Evolutionary conservation across 2,329 filamentous ascomycete genomes (phyloP).

Genomic region (Talaromyces sp.): DNA sequence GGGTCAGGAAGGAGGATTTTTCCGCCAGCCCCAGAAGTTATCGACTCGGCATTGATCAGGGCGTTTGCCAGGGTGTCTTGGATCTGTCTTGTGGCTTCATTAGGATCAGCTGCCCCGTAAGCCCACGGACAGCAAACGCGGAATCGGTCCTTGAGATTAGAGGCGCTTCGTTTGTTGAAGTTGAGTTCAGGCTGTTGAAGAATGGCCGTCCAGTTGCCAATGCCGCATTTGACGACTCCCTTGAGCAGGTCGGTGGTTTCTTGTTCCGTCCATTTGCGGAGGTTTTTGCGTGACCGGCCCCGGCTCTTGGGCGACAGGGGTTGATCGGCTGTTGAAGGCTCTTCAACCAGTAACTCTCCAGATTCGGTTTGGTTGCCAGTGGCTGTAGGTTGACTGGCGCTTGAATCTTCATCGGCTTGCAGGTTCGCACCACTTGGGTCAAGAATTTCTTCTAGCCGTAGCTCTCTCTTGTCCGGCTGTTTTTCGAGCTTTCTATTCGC

Average conservation of each 20-base stretch:
- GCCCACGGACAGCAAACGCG: constrained; percentile 50
- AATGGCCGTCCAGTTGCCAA: constrained; percentile 61
- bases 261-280: constrained; percentile 53
- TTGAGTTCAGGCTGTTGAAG: constrained; percentile 50
- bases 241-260: constrained; percentile 54
- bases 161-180: constrained; percentile 54
- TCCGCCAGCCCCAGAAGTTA: constrained; percentile 16
- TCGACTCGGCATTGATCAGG: constrained; percentile 25
- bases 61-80: constrained; percentile 29
- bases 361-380: neutral
- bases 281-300: constrained; percentile 43
- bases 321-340: constrained; percentile 10
- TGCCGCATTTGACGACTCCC: constrained; percentile 56
- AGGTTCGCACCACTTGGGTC: constrained; percentile 17
- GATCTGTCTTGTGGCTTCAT: constrained; percentile 31
- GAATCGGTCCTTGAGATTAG: constrained; percentile 59
- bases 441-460: constrained; percentile 30
- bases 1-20: constrained; percentile 24
- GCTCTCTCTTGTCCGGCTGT: constrained; percentile 25
- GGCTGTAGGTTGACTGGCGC: neutral
- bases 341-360: neutral
- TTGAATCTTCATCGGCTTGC: constrained; percentile 8
- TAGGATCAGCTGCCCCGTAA: constrained; percentile 33
- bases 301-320: constrained; percentile 27
- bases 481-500: constrained; percentile 16